A percentile compares a stretch with the other conserved stretches of the same genome.
These are phyloP conservation scores for Ambrosiella cleistominuta DNA, from an alignment of 2,329 filamentous ascomycete genomes.

Conservation along the genomic window DNA sequence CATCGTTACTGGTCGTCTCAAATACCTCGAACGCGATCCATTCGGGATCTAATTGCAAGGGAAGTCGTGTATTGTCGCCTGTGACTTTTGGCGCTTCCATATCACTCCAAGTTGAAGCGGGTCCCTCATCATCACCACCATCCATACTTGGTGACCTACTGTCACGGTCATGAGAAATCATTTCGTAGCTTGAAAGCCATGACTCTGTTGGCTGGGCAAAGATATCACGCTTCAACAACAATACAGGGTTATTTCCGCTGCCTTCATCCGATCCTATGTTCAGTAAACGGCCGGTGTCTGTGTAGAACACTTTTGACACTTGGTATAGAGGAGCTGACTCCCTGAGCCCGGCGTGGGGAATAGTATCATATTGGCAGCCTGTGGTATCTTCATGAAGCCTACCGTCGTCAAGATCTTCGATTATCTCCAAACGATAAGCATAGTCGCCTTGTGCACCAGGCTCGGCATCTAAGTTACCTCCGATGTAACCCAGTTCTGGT, in stretches of 20 bases:
- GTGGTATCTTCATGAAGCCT: conserved; percentile 29
- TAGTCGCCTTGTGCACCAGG: conserved; percentile 27
- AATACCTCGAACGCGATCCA: conserved; percentile 87
- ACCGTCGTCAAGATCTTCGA: conserved; percentile 58
- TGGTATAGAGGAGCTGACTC: conserved; percentile 37
- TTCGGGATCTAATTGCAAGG: conserved; percentile 63
- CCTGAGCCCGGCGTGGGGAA: conserved; percentile 29
- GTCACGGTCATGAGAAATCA: not conserved
- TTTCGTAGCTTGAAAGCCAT: not conserved
- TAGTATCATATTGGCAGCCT: conserved; percentile 23
- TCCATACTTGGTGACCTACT: not conserved
- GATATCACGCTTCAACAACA: conserved; percentile 20
- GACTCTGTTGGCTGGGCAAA: conserved; percentile 22
- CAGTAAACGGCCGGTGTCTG: conserved; percentile 73
- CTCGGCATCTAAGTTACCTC: not conserved
- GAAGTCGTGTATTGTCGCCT: conserved; percentile 25
- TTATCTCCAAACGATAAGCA: conserved; percentile 61
- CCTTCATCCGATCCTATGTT: conserved; percentile 43
- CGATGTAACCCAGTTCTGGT: not conserved
- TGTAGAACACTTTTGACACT: conserved; percentile 83
- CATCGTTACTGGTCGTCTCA: conserved; percentile 28
- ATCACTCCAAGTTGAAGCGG: not conserved
- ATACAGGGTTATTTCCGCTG: conserved; percentile 22
- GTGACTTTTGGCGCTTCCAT: not conserved
- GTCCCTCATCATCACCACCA: not conserved